Base-by-base conservation (phyloP, 352 stramenopile species). In the Globisporangium irregulare region DNA sequence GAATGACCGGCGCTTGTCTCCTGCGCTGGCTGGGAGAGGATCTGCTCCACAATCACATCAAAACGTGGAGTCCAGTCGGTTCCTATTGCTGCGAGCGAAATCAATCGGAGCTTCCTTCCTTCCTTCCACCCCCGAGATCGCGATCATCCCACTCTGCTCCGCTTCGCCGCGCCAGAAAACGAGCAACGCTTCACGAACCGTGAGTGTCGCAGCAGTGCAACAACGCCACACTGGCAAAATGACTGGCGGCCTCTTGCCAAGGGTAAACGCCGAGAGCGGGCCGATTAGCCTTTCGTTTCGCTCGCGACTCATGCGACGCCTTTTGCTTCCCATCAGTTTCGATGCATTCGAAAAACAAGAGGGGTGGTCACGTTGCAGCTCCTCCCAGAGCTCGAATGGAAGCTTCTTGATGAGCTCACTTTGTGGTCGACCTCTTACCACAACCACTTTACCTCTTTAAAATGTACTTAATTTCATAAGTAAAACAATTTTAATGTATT, bases 131-230 rank as follows among this genome's bases (percentile, higher is more conserved):
- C 24, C 41, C 41, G 41, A 50, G 41, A 22, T 10, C 9, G 25
- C 25, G 53, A 59, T 59, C 53, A 59, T 59, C 53, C 53, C 53
- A 59, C 53, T 59, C 53, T 20, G 20, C 36, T 36, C 25, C 20
- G 53, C 53, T 36, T 59, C 53, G 32, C n/a, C 27, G 25, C 24
- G 20, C 24, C 53, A 34, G 24, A 29, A 59, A 50, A 50, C 41
- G 53, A 36, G 53, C 53, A 59, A 14, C 24, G 27, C 29, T 58
- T 58, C 51, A 20, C 27, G 51, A 27, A 55, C 4, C 24, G n/a
- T 15, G 15, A n/a, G 41, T 59, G 53, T 59, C 53, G 24, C 53
- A 36, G 15, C 24, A 12, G 22, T 4, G n/a, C 51, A 59, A 36
- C 53, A 25, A 38, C 53, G 20, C 18, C 22, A 57, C 41, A 50